Percentiles rank a stretch among this genome's conserved stretches.
These are phyloP conservation scores for Gryganskiella cystojenkinii DNA, from an alignment of 192 early-diverging fungal species.

Conservation along the genomic window DNA sequence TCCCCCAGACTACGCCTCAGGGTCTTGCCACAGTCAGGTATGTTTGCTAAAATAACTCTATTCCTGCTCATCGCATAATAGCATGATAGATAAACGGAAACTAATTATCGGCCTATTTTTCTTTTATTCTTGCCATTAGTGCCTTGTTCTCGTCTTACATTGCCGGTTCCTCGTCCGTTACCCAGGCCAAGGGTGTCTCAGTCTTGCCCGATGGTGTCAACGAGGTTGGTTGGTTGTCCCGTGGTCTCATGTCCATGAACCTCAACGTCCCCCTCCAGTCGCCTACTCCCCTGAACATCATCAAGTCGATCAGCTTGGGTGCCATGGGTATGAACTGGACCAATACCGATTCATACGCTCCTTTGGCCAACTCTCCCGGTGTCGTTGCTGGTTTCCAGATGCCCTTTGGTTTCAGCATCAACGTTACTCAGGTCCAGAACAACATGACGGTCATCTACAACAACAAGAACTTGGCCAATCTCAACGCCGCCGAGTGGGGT, in stretches of 20 bases:
- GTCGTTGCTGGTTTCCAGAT: slow-evolving; percentile 64
- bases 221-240: slow-evolving; percentile 61
- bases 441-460: slow-evolving; percentile 61
- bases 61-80: no score
- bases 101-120: neutral
- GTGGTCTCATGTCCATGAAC: slow-evolving; percentile 60
- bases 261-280: slow-evolving; percentile 62
- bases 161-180: slow-evolving; percentile 57
- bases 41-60: neutral
- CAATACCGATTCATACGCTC: slow-evolving; percentile 57
- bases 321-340: slow-evolving; percentile 65
- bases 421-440: slow-evolving; percentile 64
- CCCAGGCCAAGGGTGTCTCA: slow-evolving; percentile 60
- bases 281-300: slow-evolving; percentile 55
- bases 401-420: slow-evolving; percentile 71
- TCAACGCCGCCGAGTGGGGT: slow-evolving; percentile 40
- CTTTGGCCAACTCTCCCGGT: slow-evolving; percentile 54
- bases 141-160: slow-evolving; percentile 64
- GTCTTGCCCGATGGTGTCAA: slow-evolving; percentile 61
- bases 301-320: slow-evolving; percentile 63
- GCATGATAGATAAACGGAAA: neutral
- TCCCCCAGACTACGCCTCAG: slow-evolving; percentile 58
- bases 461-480: slow-evolving; percentile 42
- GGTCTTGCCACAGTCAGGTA: slow-evolving; percentile 59
- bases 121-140: no score